A percentile compares a stretch with the other conserved stretches of the same genome.
Evolutionary conservation across 257 asterid species (phyloP).

Genomic region (Haberlea rhodopensis): DNA sequence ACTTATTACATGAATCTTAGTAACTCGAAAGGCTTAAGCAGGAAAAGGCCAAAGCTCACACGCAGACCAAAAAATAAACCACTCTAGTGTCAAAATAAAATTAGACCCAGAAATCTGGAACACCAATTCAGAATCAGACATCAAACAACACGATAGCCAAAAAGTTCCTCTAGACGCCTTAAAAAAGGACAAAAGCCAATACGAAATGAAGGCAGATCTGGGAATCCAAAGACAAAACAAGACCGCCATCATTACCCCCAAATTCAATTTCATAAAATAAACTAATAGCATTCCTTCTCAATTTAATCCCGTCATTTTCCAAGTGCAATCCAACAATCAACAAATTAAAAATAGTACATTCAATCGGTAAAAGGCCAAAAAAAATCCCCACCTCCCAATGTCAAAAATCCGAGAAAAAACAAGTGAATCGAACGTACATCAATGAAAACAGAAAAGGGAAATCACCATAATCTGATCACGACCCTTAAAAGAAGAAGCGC

Average conservation of each 20-base stretch:
- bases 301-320: neutral
- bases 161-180: conserved; percentile 3
- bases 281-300: neutral
- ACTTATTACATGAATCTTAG: neutral
- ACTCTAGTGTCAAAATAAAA: conserved; percentile 7
- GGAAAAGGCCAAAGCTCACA: neutral
- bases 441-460: neutral
- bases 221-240: conserved; percentile 32
- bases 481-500: neutral
- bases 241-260: conserved; percentile 21
- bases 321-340: neutral
- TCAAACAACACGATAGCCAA: neutral
- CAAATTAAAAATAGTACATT: neutral
- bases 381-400: neutral
- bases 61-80: too few species aligned
- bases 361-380: neutral
- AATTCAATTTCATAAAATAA: conserved; percentile 21
- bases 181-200: conserved; percentile 12
- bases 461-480: neutral
- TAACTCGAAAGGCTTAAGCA: neutral
- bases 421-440: neutral
- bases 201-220: conserved; percentile 38
- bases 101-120: neutral
- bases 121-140: neutral
- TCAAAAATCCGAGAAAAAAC: neutral